Percentiles rank a stretch among this genome's conserved stretches.
phyloP scores from a whole-genome alignment of 2,329 filamentous ascomycete species.

The Juglanconis sp. region DNA sequence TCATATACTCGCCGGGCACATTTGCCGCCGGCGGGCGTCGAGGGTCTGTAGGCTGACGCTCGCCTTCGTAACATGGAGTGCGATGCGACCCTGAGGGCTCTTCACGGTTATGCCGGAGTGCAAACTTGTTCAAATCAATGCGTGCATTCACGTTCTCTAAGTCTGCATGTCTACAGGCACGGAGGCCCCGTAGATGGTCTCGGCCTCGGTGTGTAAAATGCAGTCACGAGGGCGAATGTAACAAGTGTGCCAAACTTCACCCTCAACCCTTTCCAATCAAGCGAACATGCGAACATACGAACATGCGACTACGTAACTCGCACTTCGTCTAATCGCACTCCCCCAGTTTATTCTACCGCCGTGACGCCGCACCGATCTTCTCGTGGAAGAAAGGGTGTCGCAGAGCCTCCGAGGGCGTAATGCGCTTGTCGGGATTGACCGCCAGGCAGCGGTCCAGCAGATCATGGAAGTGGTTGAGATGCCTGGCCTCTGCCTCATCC shows the following conservation, averaged over 20 bases:
- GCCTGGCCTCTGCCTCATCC: slow-evolving; percentile 69
- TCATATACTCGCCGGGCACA: not conserved
- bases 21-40: not conserved
- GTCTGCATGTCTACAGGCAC: not conserved
- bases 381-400: slow-evolving; percentile 80
- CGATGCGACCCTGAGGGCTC: no score
- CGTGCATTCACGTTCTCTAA: not conserved
- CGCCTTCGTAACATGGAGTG: no score
- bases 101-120: no score
- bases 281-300: not conserved
- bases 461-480: slow-evolving; percentile 81
- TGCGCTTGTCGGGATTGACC: slow-evolving; percentile 88
- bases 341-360: slow-evolving; percentile 2
- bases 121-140: not conserved
- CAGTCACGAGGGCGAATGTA: not conserved
- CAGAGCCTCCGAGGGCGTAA: slow-evolving; percentile 81
- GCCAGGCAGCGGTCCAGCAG: slow-evolving; percentile 83
- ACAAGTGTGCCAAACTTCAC: not conserved
- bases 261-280: not conserved
- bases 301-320: not conserved
- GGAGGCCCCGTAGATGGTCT: not conserved
- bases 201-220: not conserved
- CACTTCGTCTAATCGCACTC: not conserved
- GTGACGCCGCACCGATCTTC: slow-evolving; percentile 25
- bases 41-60: not conserved